A percentile compares a stretch with the other conserved stretches of the same genome.
phyloP scores from a whole-genome alignment of 208 protist species.

The Crithidia expoeki region DNA sequence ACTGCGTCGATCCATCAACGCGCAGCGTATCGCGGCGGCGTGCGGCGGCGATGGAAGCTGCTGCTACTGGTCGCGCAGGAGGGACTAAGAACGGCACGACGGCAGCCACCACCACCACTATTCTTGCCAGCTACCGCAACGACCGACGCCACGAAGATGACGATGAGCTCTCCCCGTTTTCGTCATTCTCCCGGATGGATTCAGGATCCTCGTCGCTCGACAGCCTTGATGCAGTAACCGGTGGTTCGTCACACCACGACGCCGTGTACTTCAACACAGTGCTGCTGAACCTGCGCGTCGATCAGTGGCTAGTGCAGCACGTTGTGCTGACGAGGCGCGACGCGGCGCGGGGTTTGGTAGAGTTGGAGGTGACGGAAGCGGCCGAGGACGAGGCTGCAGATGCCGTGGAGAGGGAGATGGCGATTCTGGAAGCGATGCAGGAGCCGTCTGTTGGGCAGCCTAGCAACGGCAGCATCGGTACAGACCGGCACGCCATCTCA shows the following conservation, averaged over 20 bases:
- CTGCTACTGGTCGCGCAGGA: background rate
- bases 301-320: conserved; percentile 13
- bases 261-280: conserved; percentile 26
- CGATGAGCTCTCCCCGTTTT: background rate
- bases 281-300: conserved; percentile 15
- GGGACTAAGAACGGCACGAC: background rate
- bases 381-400: conserved; percentile 10
- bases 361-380: conserved; percentile 16
- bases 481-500: background rate
- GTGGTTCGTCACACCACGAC: background rate
- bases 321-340: conserved; percentile 15
- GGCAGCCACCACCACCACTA: background rate
- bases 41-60: background rate
- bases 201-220: conserved; percentile 6
- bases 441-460: background rate
- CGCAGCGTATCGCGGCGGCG: conserved; percentile 2
- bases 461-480: background rate
- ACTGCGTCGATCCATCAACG: background rate
- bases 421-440: background rate
- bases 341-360: conserved; percentile 10
- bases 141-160: background rate
- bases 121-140: too few relatives aligned
- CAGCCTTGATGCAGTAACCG: background rate
- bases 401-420: conserved; percentile 1
- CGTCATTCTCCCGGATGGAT: background rate